These are phyloP conservation scores for Macrophomina phaseolina DNA, from an alignment of 2,329 filamentous ascomycete species.

Conservation along the genomic window DNA sequence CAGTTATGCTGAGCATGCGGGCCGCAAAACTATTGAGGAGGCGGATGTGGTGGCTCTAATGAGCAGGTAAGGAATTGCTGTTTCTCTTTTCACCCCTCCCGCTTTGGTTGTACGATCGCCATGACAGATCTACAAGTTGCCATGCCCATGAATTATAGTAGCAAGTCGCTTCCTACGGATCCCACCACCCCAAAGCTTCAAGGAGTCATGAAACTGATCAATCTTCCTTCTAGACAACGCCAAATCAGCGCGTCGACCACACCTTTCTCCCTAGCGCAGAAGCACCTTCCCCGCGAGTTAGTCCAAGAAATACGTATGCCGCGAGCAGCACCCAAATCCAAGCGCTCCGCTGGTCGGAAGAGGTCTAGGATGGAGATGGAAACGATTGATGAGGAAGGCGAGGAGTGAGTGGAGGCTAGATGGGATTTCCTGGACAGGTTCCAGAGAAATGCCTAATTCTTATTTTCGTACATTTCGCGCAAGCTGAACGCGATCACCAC, in stretches of 20 bases:
- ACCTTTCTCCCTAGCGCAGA: slow-evolving; percentile 83
- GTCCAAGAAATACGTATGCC: slow-evolving; percentile 81
- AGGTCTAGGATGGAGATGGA: slow-evolving; percentile 43
- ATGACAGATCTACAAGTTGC: too few species aligned
- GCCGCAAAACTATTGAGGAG: slow-evolving; percentile 84
- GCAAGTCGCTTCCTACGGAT: slow-evolving; percentile 30
- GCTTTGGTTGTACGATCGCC: slow-evolving; percentile 22
- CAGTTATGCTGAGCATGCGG: slow-evolving; percentile 80
- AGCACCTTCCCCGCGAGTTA: slow-evolving; percentile 79
- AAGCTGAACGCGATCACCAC: slow-evolving; percentile 61
- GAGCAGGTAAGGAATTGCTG: slow-evolving; percentile 68
- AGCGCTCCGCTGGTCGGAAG: slow-evolving; percentile 40
- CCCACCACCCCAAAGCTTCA: slow-evolving; percentile 22
- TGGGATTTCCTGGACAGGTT: background rate
- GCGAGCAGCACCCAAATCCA: slow-evolving; percentile 48
- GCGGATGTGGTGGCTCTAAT: slow-evolving; percentile 82
- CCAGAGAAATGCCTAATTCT: too few species aligned
- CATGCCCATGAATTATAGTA: background rate
- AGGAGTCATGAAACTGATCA: slow-evolving; percentile 12
- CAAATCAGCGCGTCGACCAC: slow-evolving; percentile 74
- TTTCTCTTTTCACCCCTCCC: background rate
- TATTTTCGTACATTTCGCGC: background rate
- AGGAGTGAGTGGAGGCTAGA: slow-evolving; percentile 7
- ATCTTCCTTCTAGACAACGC: slow-evolving; percentile 68
- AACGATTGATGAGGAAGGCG: slow-evolving; percentile 46